Conservation (phyloP, 495 filamentous ascomycete species). For the Pseudotulostoma volvatum region DNA sequence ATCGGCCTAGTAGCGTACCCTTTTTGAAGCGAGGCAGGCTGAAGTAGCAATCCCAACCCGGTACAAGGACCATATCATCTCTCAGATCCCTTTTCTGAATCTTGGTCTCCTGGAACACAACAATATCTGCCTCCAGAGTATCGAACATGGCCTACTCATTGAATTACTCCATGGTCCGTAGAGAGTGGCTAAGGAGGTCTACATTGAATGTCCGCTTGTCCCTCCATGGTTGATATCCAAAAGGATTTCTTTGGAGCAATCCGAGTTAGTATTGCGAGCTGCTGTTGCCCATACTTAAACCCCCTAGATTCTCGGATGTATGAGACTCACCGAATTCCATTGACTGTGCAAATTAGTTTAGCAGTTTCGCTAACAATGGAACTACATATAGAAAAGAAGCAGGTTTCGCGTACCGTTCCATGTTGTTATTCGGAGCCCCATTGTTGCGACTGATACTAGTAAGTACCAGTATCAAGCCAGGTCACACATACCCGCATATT, state of each 20-base stretch:
- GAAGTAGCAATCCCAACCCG: constrained; percentile 95
- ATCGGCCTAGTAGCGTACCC: constrained; percentile 38
- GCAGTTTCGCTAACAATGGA: constrained; percentile 5
- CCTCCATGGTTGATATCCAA: constrained; percentile 90
- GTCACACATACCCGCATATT: constrained; percentile 10
- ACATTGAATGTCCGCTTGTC: constrained; percentile 71
- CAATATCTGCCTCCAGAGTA: constrained; percentile 80
- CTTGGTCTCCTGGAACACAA: constrained; percentile 91
- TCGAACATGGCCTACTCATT: constrained; percentile 69
- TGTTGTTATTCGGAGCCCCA: constrained; percentile 72
- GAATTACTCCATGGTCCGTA: background rate
- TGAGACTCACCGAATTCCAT: constrained; percentile 70
- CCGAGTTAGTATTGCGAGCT: too few species aligned
- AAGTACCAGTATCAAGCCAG: too few species aligned
- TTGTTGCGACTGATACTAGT: constrained; percentile 17
- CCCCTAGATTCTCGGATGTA: too few species aligned
- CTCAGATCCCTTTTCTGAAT: constrained; percentile 86
- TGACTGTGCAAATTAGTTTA: constrained; percentile 40
- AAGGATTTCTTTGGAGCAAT: constrained; percentile 96
- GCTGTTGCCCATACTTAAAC: too few species aligned
- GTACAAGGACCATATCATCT: constrained; percentile 91
- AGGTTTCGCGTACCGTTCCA: constrained; percentile 81
- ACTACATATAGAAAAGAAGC: background rate
- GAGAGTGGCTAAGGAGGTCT: constrained; percentile 7
- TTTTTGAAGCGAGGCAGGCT: constrained; percentile 87